A percentile compares a stretch with the other conserved stretches of the same genome.
Evolutionary conservation across 768 basidiomycete species (phyloP).

Genomic region (Candolleomyces aberdarensis): DNA sequence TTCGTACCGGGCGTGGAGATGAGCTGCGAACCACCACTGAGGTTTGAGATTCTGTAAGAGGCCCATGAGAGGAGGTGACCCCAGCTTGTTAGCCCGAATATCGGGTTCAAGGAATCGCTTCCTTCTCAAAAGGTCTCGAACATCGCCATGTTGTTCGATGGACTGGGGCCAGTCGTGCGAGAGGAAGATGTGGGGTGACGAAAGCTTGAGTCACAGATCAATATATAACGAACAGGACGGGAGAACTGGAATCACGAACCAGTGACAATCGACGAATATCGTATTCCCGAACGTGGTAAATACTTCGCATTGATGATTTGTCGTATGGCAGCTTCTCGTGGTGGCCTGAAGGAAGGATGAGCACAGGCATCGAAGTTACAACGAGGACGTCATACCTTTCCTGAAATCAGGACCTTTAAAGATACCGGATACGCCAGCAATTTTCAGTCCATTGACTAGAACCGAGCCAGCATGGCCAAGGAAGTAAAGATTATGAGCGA

Average conservation of each 20-base stretch:
- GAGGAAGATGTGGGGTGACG: constrained; percentile 72
- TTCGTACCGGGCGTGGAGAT: constrained; percentile 85
- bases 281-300: constrained; percentile 90
- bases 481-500: constrained; percentile 96
- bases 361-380: not conserved
- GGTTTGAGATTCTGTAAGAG: constrained; percentile 73
- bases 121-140: constrained; percentile 56
- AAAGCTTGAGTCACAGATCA: constrained; percentile 38
- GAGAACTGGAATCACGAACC: constrained; percentile 32
- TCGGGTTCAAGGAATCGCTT: constrained; percentile 81
- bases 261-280: constrained; percentile 76
- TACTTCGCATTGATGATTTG: constrained; percentile 65
- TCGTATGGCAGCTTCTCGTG: constrained; percentile 84
- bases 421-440: constrained; percentile 91
- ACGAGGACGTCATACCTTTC: constrained; percentile 41
- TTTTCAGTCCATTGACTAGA: constrained; percentile 80
- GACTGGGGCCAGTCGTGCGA: constrained; percentile 96
- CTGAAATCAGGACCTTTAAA: constrained; percentile 77
- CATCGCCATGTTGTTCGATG: constrained; percentile 81
- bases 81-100: constrained; percentile 62
- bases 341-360: constrained; percentile 49
- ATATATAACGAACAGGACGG: constrained; percentile 11
- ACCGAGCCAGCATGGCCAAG: constrained; percentile 90
- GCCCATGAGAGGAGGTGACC: constrained; percentile 83
- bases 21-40: constrained; percentile 90